Evolutionary conservation across 2,329 filamentous ascomycete species (phyloP).

Genomic region (Ampelomyces quisqualis): DNA sequence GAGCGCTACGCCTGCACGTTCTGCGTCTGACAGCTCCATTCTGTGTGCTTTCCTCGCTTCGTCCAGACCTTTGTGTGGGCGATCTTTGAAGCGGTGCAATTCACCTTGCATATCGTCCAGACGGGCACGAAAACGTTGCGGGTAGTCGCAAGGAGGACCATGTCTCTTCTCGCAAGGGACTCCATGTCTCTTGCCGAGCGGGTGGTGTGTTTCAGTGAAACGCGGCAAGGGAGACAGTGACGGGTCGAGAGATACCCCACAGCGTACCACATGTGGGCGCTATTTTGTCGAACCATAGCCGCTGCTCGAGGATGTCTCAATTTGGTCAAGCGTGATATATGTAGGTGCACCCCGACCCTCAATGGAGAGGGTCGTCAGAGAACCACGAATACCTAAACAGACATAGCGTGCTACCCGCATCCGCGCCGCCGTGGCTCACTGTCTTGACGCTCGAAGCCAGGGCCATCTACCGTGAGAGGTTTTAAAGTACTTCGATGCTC

Average conservation of each 20-base stretch:
- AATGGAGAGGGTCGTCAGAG: conserved; percentile 6
- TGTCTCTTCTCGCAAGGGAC: conserved; percentile 4
- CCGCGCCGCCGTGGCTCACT: conserved; percentile 5
- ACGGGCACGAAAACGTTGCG: conserved; percentile 10
- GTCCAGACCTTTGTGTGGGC: conserved; percentile 18
- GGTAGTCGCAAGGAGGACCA: conserved; percentile 12
- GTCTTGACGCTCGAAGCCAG: conserved; percentile 6
- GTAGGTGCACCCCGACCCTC: conserved; percentile 4
- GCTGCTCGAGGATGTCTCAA: not conserved
- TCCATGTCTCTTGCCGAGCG: too few relatives aligned
- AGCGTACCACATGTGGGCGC: conserved; percentile 1
- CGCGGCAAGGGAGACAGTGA: conserved; percentile 12
- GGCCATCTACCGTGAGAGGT: not conserved
- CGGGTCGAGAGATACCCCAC: conserved; percentile 1
- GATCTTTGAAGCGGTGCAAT: conserved; percentile 20
- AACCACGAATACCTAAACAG: not conserved
- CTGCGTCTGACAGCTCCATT: conserved; percentile 25
- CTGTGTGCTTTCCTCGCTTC: conserved; percentile 14
- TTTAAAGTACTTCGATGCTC: conserved; percentile 1
- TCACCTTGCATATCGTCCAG: conserved; percentile 17
- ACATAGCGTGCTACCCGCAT: conserved; percentile 4
- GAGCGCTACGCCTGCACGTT: conserved; percentile 24
- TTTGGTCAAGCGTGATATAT: not conserved
- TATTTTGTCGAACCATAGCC: not conserved
- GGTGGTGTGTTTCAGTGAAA: conserved; percentile 15